These are phyloP conservation scores for Excoecaria cochinchinensis DNA, from an alignment of 345 rosid genomes.

Conservation along the genomic window DNA sequence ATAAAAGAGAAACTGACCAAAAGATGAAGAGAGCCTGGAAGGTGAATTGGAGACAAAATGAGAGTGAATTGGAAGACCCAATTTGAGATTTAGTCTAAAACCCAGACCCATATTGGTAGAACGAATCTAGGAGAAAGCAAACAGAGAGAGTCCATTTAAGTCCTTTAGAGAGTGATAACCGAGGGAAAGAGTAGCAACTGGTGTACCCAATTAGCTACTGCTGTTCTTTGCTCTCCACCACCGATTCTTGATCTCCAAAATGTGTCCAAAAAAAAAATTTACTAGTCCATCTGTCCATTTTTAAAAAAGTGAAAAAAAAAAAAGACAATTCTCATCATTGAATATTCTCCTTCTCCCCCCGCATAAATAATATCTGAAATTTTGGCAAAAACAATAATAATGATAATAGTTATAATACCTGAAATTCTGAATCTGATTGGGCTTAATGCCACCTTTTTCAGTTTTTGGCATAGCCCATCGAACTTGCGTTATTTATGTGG, in stretches of 20 bases:
- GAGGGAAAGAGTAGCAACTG: background rate
- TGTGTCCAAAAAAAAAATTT: background rate
- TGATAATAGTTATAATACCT: no score
- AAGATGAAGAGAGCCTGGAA: conserved; percentile 32
- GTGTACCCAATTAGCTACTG: background rate
- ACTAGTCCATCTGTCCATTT: no score
- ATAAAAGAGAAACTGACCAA: conserved; percentile 30
- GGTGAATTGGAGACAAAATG: conserved; percentile 31
- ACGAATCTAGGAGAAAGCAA: background rate
- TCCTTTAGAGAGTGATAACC: no score
- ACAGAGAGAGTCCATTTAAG: conserved; percentile 33
- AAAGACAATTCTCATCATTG: background rate
- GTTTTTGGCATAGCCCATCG: no score
- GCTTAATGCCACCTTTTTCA: no score
- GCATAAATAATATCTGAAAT: no score
- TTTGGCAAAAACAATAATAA: no score
- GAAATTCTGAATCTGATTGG: no score
- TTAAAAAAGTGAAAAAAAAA: background rate
- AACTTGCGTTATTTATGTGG: no score
- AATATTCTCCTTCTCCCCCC: background rate
- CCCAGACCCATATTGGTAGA: conserved; percentile 29
- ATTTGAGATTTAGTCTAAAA: conserved; percentile 44
- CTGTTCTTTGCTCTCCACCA: conserved; percentile 44
- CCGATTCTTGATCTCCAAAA: conserved; percentile 50
- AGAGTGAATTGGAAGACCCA: conserved; percentile 38